Base-by-base conservation (phyloP, 192 early-diverging fungal genomes). In the Podila minutissima region DNA sequence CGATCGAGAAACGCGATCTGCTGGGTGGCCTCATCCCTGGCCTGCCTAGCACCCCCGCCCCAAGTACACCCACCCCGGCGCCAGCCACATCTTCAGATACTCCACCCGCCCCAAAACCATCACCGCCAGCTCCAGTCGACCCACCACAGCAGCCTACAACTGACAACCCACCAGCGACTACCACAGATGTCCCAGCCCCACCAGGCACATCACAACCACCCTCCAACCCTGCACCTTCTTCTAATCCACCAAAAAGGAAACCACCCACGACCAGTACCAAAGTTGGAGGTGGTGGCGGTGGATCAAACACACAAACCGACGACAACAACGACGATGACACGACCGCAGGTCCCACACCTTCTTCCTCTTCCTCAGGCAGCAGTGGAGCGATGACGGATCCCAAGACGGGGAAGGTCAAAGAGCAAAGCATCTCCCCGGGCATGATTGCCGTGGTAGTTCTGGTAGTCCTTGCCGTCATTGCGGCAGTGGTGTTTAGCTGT, bases 371-470 rank as follows among this genome's bases (percentile, higher is more conserved):
- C 38, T 41, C 41, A 2, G 15, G 15, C 41, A 9, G n/a, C 22
- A 53, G 51, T 22, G 53, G 53, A 9, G 22, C 0, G 4, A 26
- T 55, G 22, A 26, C 53, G 8, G 53, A 22, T 31, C 17, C 31
- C 46, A 46, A 38, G 20, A 58, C 66, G 22, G 28, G 32, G 20
- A 37, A 20, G 59, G 9, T 5, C 33, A 28, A 67, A 26, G n/a
- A 46, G 20, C 50, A 7, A 12, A 60, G 69, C 24, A 31, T 62
- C 3, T 71, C 69, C 4, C 31, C 60, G 2, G 70, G 70, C 1
- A 51, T 73, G 12, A 20, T 73, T 11, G 71, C 64, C 28, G 35
- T 66, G 41, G 64, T 72, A 15, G 50, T 64, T 19, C 11, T 72
- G 11, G 62, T 64, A 1, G 41, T 72, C 22, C 29, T 72, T 4